Conservation (phyloP, 108 stramenopile genomes). For the Pseudonitzschia delicatissima region DNA sequence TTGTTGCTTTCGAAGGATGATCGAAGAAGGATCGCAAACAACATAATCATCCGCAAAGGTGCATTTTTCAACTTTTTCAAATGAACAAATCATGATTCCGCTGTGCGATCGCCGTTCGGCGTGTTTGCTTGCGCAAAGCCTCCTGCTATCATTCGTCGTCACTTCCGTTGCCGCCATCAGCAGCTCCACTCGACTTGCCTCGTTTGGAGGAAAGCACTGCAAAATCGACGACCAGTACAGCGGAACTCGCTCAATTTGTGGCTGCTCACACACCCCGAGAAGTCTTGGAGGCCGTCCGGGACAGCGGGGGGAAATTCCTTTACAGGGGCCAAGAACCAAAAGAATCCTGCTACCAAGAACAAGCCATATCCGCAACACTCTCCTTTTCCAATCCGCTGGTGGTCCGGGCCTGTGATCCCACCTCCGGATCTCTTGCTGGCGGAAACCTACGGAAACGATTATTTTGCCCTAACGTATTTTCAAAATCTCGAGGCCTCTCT, state of each 20-base stretch:
- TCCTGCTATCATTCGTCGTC: neutral
- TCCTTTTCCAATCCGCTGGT: neutral
- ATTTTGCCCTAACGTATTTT: slow-evolving; percentile 29
- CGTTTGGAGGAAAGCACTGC: neutral
- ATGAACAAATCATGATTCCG: no score
- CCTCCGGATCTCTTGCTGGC: slow-evolving; percentile 31
- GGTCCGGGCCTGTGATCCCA: neutral
- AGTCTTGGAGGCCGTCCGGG: slow-evolving; percentile 13
- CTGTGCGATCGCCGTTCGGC: neutral
- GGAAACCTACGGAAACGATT: slow-evolving; percentile 29
- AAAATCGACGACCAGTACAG: neutral
- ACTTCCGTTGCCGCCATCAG: neutral
- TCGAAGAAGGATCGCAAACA: no score
- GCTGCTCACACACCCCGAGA: slow-evolving; percentile 6
- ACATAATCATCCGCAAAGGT: no score
- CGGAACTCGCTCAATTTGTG: slow-evolving; percentile 1
- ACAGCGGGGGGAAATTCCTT: slow-evolving; percentile 17
- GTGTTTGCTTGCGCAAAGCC: neutral
- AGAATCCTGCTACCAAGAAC: no score
- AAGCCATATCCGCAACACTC: neutral
- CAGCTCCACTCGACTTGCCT: neutral
- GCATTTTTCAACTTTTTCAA: no score
- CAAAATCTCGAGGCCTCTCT: slow-evolving; percentile 18
- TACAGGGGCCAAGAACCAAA: slow-evolving; percentile 20
- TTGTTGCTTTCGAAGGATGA: no score